Evolutionary conservation across 225 moss, liverwort and hornwort genomes (phyloP).

Genomic region (Marchantia paleacea): DNA sequence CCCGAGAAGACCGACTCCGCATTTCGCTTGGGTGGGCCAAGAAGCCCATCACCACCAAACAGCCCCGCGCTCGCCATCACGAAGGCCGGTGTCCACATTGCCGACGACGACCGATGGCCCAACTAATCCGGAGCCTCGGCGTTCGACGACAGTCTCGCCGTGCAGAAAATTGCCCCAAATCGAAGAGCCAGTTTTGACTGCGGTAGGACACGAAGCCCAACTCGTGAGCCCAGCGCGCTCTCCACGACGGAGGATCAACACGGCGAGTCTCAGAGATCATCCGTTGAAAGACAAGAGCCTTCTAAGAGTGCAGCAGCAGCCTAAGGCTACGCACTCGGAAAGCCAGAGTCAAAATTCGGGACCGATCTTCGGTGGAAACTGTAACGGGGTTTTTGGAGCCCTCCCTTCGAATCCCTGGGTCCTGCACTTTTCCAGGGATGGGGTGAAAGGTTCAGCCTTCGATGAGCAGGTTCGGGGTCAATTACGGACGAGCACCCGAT

Average conservation of each 20-base stretch:
- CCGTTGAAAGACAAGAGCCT: background rate
- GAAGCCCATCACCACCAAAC: background rate
- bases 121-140: background rate
- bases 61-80: background rate
- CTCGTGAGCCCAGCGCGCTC: background rate
- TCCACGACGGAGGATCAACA: background rate
- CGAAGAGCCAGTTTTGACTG: background rate
- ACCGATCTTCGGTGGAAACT: background rate
- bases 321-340: background rate
- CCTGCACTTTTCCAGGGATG: slow-evolving; percentile 2
- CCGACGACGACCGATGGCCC: background rate
- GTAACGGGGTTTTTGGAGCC: background rate
- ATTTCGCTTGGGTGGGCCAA: background rate
- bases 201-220: background rate
- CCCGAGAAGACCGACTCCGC: background rate
- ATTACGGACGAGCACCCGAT: background rate
- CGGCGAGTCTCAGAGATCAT: background rate
- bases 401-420: background rate
- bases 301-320: background rate
- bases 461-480: slow-evolving; percentile 23
- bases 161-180: background rate
- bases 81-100: too few species aligned
- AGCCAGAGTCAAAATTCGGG: background rate
- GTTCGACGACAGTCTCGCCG: background rate
- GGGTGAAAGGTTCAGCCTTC: slow-evolving; percentile 13